Percentiles rank a stretch among this genome's conserved stretches.
Evolutionary conservation across 768 basidiomycete genomes (phyloP).

Genomic region (Boletus patriciae): DNA sequence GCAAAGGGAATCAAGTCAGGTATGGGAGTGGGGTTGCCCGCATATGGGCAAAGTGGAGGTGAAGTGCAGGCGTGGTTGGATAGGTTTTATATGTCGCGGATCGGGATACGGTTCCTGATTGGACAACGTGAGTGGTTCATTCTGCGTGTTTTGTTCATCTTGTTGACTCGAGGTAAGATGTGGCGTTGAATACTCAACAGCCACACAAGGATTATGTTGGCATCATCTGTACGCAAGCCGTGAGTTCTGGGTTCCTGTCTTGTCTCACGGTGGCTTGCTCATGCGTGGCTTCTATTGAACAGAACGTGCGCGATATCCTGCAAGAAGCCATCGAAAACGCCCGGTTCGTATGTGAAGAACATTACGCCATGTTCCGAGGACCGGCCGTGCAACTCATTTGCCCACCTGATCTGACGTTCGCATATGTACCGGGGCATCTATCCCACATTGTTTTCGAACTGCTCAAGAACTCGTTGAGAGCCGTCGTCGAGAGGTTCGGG

Average conservation of each 20-base stretch:
- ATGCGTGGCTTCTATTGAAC: neutral
- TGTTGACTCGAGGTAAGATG: constrained; percentile 51
- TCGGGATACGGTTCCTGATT: constrained; percentile 93
- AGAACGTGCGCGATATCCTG: constrained; percentile 95
- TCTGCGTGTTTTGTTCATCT: neutral
- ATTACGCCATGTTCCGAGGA: constrained; percentile 92
- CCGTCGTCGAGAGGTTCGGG: constrained; percentile 91
- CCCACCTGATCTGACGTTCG: constrained; percentile 79
- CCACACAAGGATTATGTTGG: constrained; percentile 92
- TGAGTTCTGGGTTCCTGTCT: constrained; percentile 37
- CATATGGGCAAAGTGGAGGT: constrained; percentile 65
- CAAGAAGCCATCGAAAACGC: constrained; percentile 99
- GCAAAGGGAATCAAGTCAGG: constrained; percentile 31
- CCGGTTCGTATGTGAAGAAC: constrained; percentile 90
- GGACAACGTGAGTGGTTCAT: constrained; percentile 73
- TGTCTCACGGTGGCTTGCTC: neutral
- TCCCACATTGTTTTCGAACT: constrained; percentile 97
- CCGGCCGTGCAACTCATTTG: constrained; percentile 97
- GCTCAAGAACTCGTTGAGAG: constrained; percentile 94
- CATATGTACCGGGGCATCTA: constrained; percentile 95
- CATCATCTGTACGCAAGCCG: constrained; percentile 91
- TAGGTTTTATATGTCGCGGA: constrained; percentile 93
- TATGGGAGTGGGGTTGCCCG: constrained; percentile 23
- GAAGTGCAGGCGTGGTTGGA: constrained; percentile 98
- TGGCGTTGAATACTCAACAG: constrained; percentile 89